Evolutionary conservation across 345 rosid genomes (phyloP), one percentile per base, ranked within the genome.

Genomic region (Lumnitzera racemosa): DNA sequence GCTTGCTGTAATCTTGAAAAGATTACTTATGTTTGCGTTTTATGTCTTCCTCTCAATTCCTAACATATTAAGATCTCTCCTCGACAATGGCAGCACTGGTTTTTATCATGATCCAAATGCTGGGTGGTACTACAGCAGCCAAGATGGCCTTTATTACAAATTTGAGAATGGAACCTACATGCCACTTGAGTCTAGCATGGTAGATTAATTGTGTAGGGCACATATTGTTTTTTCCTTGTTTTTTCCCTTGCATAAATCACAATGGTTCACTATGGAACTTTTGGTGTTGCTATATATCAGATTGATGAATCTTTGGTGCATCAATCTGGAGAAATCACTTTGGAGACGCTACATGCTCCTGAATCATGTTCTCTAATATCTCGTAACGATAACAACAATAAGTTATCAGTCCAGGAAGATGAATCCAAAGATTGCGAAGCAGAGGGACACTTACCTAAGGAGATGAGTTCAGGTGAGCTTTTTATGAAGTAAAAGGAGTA

Each of bases 91-190:
- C 87, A 87, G 97, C 56, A 85, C 80, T 71, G 96, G 95, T 68
- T 89, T 91, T 74, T 89, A 89, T 72, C 92, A 91, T 66, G 90
- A 89, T 56, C 88, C 95, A 24, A 66, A 8, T 72, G 92, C 83
- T 64, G 98, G 96, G 17, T 91, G 96, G 98, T 91, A 89, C 67
- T 89, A 89, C 69, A 83, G 87, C 66, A 83, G 80, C 59, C 74
- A 74, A 57, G 95, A 91, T 68, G 89, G 96, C 52, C 75, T 61
- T 43, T 91, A 89, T 70, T 91, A 91, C 85, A 85, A 74, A 64
- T 78, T 86, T 63, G 92, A 89, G 48, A 73, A 91, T 70, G 96
- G 96, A 3, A 77, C 74, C 61, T 91, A 87, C 59, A 81, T 78
- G 69, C 89, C 72, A 59, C 67, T 76, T 75, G 81, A 79, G 13